Evolutionary conservation across 768 basidiomycete species (phyloP), one percentile per base, ranked within the genome.

Genomic region (Xerocomellus amylosporus): DNA sequence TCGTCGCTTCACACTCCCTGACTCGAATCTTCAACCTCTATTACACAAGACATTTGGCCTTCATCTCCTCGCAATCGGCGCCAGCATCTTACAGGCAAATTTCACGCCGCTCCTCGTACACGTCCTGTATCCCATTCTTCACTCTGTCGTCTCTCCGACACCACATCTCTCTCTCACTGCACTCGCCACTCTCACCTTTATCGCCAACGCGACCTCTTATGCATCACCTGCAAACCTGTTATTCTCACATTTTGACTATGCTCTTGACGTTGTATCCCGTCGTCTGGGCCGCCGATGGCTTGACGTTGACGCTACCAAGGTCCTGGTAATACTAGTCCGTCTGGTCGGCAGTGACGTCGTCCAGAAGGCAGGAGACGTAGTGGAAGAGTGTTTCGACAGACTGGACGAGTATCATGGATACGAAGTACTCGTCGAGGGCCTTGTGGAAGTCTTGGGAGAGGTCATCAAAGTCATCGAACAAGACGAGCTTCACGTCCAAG

Each of bases 351-450:
- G 78, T 28, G 88, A 90, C 51, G 85, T 98, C 31, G 91, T 98
- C 0, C 85, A 90, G 43, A 85, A 86, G 61, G 94, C 97, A 8
- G 86, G 88, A 14, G 97, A 98, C 68, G 86, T 98, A 10, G 93
- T 98, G 10, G 96, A 97, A 70, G 95, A 97, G 69, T 95, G 96
- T 56, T 98, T 98, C 61, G 96, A 98, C 70, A 85, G 94, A 28
- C 76, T 98, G 19, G 97, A 98, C 64, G 93, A 97, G 59, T 98
- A 84, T 67, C 96, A 98, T 69, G 96, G 94, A 14, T 98, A 99
- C 71, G 84, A 85, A 20, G 67, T 86, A 26, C 73, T 98, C 20
- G 90, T 95, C 2, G 90, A 93, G 58, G 90, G 92, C 0, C 77
- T 99, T 4, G 76, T 98, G 24, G 90, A 90, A 43, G 95, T 97